Evolutionary conservation across 2,329 filamentous ascomycete genomes (phyloP), one percentile per base, ranked within the genome.

Genomic region (Fusarium vanettenii): DNA sequence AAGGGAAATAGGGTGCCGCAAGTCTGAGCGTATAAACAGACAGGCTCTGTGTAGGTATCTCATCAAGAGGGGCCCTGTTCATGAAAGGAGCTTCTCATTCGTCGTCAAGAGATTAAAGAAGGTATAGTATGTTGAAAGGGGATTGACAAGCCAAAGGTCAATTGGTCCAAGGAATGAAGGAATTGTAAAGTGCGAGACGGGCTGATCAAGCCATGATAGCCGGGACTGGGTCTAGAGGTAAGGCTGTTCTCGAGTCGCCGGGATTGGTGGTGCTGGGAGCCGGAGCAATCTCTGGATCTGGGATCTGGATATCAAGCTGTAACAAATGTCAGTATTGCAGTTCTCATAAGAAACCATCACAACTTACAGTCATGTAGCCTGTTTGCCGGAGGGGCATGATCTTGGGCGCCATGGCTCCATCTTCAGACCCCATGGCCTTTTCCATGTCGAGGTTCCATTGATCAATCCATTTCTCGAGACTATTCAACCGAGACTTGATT

Each of bases 371-470:
- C 91, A 98, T 92, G 82, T 98, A 98, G 1, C 94, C 96, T 43
- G 95, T 97, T 79, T 92, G 89, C 78, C 95, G 89, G 76, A 98
- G 84, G 43, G 93, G 89, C 75, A 98, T 91, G 63, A 98, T 91
- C 81, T 89, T 93, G 25, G 96, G 94, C 29, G 88, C 84, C 55
- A 86, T 82, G 27, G 83, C 82, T 33, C 85, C 84, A 33, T 89
- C 89, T 22, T 90, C 89, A 5, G 85, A 85, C 25, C 86, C 85
- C 64, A 85, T 78, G 5, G 86, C 85, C 80, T 88, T 89, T 79
- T 91, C 90, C 87, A 92, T 90, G 71, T 94, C 90, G 10, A 82
- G 81, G 81, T 99, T 99, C 95, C 96, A 98, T 69, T 91, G 88
- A 74, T 97, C 93, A 64, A 99, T 89, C 91, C 94, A 98, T 41